Evolutionary conservation across 805 yeast species (phyloP).

Genomic region (Candida orba): DNA sequence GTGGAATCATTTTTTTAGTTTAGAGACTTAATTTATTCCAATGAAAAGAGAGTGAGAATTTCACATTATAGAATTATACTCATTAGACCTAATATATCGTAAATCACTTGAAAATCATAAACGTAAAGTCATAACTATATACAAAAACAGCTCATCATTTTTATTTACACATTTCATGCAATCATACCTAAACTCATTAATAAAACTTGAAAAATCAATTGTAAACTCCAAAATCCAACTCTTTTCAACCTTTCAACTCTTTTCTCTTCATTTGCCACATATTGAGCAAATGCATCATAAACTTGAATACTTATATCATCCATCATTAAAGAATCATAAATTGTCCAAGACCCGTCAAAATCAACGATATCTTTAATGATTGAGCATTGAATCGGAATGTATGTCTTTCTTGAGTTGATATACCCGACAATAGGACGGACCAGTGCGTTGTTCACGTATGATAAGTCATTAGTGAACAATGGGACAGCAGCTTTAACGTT

Average conservation of each 20-base stretch:
- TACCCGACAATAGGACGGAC: conserved; percentile 94
- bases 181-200: conserved; percentile 78
- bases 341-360: conserved; percentile 95
- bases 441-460: conserved; percentile 87
- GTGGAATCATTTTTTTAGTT: too few relatives aligned
- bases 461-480: conserved; percentile 74
- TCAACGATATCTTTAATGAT: conserved; percentile 73
- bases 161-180: conserved; percentile 26
- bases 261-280: conserved; percentile 82
- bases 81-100: too few relatives aligned
- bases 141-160: not conserved
- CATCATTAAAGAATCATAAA: conserved; percentile 85
- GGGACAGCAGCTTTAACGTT: conserved; percentile 90
- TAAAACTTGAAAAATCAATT: conserved; percentile 71
- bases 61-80: too few relatives aligned
- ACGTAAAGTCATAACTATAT: not conserved
- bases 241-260: conserved; percentile 65
- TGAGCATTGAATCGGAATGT: conserved; percentile 79
- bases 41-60: too few relatives aligned
- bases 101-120: too few relatives aligned
- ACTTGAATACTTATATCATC: conserved; percentile 86
- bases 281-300: conserved; percentile 82
- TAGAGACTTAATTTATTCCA: too few relatives aligned
- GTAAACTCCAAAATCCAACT: conserved; percentile 91
- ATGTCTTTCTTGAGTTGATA: conserved; percentile 83